A percentile compares a stretch with the other conserved stretches of the same genome.
phyloP scores from a whole-genome alignment of 306 rosid species.

The Pyrus bretschneideri region DNA sequence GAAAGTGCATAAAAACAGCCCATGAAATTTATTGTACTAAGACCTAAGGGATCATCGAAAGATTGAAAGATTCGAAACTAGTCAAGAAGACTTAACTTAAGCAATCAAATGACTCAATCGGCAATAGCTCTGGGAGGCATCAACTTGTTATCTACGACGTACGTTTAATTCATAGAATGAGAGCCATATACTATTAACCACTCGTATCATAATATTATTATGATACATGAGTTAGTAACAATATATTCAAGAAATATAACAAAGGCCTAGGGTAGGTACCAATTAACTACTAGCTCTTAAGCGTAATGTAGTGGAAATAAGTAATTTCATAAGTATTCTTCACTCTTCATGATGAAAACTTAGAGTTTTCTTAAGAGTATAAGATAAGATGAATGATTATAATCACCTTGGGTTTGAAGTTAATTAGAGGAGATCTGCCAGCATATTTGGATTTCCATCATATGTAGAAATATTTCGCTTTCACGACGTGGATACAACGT shows the following conservation, averaged over 20 bases:
- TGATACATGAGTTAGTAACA: neutral
- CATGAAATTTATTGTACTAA: neutral
- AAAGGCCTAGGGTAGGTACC: neutral
- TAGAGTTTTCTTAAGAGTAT: neutral
- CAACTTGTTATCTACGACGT: fast-evolving
- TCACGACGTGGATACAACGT: neutral
- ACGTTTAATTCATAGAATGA: no score
- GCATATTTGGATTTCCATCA: neutral
- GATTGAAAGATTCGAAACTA: neutral
- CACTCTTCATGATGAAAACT: neutral
- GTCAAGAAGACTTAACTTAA: neutral
- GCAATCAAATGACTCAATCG: neutral
- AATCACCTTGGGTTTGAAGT: neutral
- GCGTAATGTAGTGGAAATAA: neutral
- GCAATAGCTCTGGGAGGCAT: neutral
- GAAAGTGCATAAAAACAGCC: neutral
- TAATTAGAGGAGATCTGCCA: neutral
- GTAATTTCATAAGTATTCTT: neutral
- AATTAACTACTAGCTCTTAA: no score
- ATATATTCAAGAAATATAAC: neutral
- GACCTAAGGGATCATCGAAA: neutral
- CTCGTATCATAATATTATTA: no score
- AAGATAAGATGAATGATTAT: neutral
- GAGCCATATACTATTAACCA: neutral
- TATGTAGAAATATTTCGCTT: neutral